Evolutionary conservation across 805 yeast species (phyloP), one percentile per base, ranked within the genome.

Genomic region (Ogataea minuta): DNA sequence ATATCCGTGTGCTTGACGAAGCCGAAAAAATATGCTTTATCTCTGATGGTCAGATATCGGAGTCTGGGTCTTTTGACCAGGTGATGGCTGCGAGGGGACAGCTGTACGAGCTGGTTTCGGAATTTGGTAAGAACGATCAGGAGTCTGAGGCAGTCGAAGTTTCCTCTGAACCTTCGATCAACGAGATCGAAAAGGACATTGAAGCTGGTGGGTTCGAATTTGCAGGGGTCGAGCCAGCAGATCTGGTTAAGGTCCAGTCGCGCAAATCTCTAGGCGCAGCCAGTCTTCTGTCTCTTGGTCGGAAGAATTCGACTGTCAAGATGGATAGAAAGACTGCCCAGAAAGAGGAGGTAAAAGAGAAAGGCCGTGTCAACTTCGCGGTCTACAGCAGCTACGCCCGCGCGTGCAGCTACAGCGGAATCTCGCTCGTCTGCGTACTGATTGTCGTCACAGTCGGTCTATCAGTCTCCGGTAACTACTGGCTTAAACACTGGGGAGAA

Each of bases 401-500:
- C 43, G 83, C 89, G 1, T 81, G 87, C 59, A 74, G 80, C 6
- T 49, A 64, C 23, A 20, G 56, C 1, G 82, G 83, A 23, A 72
- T 72, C 17, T n/a, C 58, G n/a, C 36, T 67, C 1, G 50, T 78
- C 46, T 50, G 60, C 31, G 45, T 60, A 28, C 46, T 70, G 55
- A 49, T 68, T 49, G 20, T 61, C 23, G 3, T 43, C 20, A 41
- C 66, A 48, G 48, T 59, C 49, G 40, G 57, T 34, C 23, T 58
- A 42, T 34, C 60, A 4, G 57, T 73, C 10, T 61, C 65, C 7
- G 76, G 77, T 31, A 79, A 74, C 54, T 77, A 76, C 54, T 79
- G 86, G 81, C 66, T 82, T 49, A 81, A 81, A 48, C 66, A 71
- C 44, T 82, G 90, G 90, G 75, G 88, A 1, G 86, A 81, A 49